Evolutionary conservation across 805 yeast genomes (phyloP).

Genomic region (Candida golubevii): DNA sequence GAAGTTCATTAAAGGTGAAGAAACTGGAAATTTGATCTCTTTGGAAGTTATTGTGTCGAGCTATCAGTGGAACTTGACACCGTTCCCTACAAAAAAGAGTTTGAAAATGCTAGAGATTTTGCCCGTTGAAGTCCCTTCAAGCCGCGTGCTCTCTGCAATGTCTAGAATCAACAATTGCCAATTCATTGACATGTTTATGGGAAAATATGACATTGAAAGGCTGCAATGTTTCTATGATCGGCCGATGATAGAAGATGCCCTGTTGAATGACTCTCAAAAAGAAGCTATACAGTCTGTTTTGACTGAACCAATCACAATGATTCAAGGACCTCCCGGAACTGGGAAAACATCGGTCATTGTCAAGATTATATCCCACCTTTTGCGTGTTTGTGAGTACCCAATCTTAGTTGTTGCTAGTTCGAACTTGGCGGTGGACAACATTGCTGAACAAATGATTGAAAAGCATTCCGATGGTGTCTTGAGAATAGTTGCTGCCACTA

Average conservation of each 20-base stretch:
- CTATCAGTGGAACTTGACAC: not conserved
- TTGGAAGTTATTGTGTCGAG: not conserved
- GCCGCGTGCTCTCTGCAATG: constrained; percentile 1
- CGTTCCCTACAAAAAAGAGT: not conserved
- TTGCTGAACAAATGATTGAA: constrained; percentile 73
- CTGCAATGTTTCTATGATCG: constrained; percentile 1
- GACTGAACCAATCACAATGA: constrained; percentile 9
- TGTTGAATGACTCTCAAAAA: constrained; percentile 68
- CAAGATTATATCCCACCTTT: constrained; percentile 72
- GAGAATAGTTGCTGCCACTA: not conserved
- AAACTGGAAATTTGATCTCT: not conserved
- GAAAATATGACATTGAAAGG: constrained; percentile 14
- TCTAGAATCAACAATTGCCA: not conserved
- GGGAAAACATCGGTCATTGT: constrained; percentile 94
- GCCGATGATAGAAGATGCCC: constrained; percentile 38
- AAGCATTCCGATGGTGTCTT: constrained; percentile 72
- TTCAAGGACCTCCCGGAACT: constrained; percentile 89
- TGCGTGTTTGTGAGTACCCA: constrained; percentile 53
- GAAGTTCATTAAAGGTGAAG: no score
- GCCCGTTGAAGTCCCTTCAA: not conserved
- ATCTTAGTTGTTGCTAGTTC: constrained; percentile 92
- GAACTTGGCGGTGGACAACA: constrained; percentile 89
- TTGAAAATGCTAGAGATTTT: not conserved
- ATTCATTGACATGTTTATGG: not conserved
- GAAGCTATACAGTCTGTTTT: constrained; percentile 52